Percentiles rank a stretch among this genome's conserved stretches.
Evolutionary conservation across 257 asterid species (phyloP).

Genomic region (Scutellaria minor): DNA sequence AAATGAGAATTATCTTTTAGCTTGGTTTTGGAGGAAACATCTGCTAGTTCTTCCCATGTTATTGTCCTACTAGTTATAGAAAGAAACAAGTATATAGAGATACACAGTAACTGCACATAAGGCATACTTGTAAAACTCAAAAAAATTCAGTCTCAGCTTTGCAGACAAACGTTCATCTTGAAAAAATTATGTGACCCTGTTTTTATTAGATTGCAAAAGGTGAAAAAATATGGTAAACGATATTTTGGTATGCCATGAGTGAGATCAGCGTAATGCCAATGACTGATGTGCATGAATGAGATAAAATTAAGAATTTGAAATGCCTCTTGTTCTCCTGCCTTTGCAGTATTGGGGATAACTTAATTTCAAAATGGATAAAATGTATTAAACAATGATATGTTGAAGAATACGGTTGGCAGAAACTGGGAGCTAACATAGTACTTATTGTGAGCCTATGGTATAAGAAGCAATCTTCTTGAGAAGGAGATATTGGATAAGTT

Average conservation of each 20-base stretch:
- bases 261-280: background rate
- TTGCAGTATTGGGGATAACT: background rate
- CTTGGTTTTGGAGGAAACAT: too few relatives aligned
- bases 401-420: background rate
- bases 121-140: too few relatives aligned
- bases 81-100: too few relatives aligned
- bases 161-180: too few relatives aligned
- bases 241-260: background rate
- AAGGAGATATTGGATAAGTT: background rate
- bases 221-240: background rate
- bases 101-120: too few relatives aligned
- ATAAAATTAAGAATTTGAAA: constrained; percentile 3
- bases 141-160: too few relatives aligned
- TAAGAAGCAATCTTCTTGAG: constrained; percentile 11
- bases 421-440: background rate
- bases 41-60: background rate
- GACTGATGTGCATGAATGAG: background rate
- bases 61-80: background rate
- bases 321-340: background rate
- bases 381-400: background rate
- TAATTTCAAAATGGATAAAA: background rate
- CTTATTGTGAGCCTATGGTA: background rate
- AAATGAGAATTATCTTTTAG: background rate
- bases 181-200: too few relatives aligned
- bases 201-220: too few relatives aligned